Base-by-base conservation (phyloP, 2,329 filamentous ascomycete species). In the Calycina herbarum region DNA sequence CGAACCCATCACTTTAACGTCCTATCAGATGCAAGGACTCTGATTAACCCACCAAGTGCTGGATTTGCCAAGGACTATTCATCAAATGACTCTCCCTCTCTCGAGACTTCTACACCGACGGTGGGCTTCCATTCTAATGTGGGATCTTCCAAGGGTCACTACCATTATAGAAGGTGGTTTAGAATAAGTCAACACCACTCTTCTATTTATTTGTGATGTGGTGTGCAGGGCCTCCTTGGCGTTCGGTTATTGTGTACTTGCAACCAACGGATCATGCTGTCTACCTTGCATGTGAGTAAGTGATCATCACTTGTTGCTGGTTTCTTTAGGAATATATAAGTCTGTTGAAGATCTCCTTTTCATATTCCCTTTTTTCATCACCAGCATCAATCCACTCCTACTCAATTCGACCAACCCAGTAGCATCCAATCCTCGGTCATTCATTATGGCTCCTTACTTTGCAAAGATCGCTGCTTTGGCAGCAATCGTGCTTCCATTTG, bases 391-490 rank as follows among this genome's bases (percentile, higher is more conserved):
- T 20, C 24, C 42, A 40, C 17, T 35, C 57, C 33, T 56, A 17
- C n/a, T 40, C 51, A 31, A 2, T 27, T 45, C 20, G 51, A 48
- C 31, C 57, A 33, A 58, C 42, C 40, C 54, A 29, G 40, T 56
- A 45, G n/a, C 13, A 38, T 3, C 54, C 20, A 31, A 51, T 62
- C 24, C 38, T 45, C 61, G 65, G 42, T 63, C 61, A 48, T 42
- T 56, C 57, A 72, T 29, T 51, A 73, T 74, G 72, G 69, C 67
- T 54, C 68, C 68, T 17, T 74, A 73, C 64, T 66, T 73, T 64
- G 67, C 66, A 57, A 65, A 68, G 54, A 67, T 74, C 54, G 72
- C 70, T 38, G 72, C 72, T 61, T 68, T 75, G 57, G 73, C 73
- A 63, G 74, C 73, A 65, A 38, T 68, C 17, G 63, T 73, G 61